Base-by-base conservation (phyloP, 768 basidiomycete species). In the Floccularia luteovirens region DNA sequence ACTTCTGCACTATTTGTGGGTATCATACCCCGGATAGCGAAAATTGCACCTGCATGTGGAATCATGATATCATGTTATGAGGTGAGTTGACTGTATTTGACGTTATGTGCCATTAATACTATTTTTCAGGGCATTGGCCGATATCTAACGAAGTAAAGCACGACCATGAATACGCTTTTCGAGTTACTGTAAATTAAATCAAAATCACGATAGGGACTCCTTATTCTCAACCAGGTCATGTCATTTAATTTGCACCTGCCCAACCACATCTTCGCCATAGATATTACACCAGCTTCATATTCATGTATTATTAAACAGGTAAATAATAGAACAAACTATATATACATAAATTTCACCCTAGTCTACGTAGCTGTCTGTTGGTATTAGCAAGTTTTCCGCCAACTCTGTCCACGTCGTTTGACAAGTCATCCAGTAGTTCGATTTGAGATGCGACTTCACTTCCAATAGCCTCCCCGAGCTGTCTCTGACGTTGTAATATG, bases 41-140 rank as follows among this genome's bases (percentile, higher is more conserved):
- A 98, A 62, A 94, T 96, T 46, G 90, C 90, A 8, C 96, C 96
- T 27, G 96, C 94, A 30, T 99, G 96, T 60, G 94, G 94, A 17
- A 84, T 99, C 48, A 97, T 98, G 94, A 96, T 97, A 57, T 79
- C 88, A 41, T 92, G 84, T 58, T 98, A 84, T 56, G 93, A 98
- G 78, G 92, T 80, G 49, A 22, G 74, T 62, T 16, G 8, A 25
- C 5, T 12, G 1, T 31, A 17, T 14, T 27, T 39, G 42, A 24
- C 17, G 19, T 20, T 25, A 19, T 41, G 10, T 42, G 24, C 20
- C 17, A 42, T 59, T 24, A 59, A 17, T 8, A 24, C 12, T 6
- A 0, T 17, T 22, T 21, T 20, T 0, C 41, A 84, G 82, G 79
- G 82, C 34, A 63, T 85, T 41, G 82, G 79, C 37, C 68, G 59